Evolutionary conservation across 2,329 filamentous ascomycete genomes (phyloP), one percentile per base, ranked within the genome.

Genomic region (Neoascochyta sp.): DNA sequence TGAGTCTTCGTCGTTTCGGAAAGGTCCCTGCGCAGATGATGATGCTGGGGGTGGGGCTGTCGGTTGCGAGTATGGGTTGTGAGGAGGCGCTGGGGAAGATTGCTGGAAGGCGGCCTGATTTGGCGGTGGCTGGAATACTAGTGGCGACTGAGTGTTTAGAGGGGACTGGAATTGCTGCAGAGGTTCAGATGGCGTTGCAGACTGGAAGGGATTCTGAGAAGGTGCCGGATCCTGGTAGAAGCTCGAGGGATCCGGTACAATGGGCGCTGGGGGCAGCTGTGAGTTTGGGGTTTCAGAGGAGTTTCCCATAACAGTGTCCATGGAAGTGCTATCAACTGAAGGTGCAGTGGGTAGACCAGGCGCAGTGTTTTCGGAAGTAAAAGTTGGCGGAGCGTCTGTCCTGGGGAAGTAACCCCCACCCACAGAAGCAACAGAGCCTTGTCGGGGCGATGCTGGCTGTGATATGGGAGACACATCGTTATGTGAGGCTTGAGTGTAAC

Each of bases 1-100:
- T 0, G 83, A 72, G 36, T 73, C 68, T 43, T 88, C 82, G 42
- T 95, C 86, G 8, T 65, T 69, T 4, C 64, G 68, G 30, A 83
- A 68, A 1, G 57, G 54, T 4, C 58, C 74, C 41, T 59, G 46
- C 22, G 42, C 40, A 9, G 34, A 29, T 9, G 41, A 29, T 12
- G 43, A 41, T n/a, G 38, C 29, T 29, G 41, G 36, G 24, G 39
- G 39, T 11, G 38, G 36, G 14, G 43, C 47, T 7, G 44, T 30
- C 16, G 40, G 42, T 30, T 47, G 50, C 13, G 37, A 35, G 18
- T 45, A 50, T 15, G 43, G 47, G 12, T 41, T 51, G 20, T 41
- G 39, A 6, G 33, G 42, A 16, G 42, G 38, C 27, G 41, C 31
- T 9, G 43, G 38, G 4, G 40, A 22, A 22, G 39, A 30, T 22